A percentile compares a stretch with the other conserved stretches of the same genome.
phyloP scores from a whole-genome alignment of 2,329 filamentous ascomycete species.

The Nemania bipapillata region DNA sequence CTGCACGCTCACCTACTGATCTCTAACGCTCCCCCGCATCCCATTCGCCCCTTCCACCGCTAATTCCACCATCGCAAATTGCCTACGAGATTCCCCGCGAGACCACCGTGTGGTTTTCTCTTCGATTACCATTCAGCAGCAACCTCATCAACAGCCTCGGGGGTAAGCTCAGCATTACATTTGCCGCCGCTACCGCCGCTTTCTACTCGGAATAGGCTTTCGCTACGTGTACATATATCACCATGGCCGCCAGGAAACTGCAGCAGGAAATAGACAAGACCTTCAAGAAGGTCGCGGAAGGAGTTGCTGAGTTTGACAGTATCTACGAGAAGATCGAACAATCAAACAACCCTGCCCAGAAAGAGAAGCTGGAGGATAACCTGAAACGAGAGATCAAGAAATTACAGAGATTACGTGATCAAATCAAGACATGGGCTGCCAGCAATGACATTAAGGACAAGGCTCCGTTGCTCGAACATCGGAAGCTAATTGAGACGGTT shows the following conservation, averaged over 20 bases:
- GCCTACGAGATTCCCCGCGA: neutral
- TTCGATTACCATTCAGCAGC: neutral
- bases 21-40: neutral
- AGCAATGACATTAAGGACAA: conserved; percentile 99
- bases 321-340: conserved; percentile 99
- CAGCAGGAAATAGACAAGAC: conserved; percentile 99
- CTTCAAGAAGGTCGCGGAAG: conserved; percentile 98
- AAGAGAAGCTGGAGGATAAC: conserved; percentile 97
- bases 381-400: conserved; percentile 99
- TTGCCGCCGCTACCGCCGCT: neutral
- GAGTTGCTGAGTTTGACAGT: conserved; percentile 87
- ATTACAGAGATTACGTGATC: conserved; percentile 93
- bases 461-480: conserved; percentile 89
- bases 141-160: neutral
- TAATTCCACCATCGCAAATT: neutral
- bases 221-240: conserved; percentile 49
- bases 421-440: conserved; percentile 99
- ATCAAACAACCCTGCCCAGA: conserved; percentile 90
- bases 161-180: no score
- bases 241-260: conserved; percentile 94
- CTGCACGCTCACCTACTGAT: conserved; percentile 5
- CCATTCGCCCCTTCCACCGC: neutral
- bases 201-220: conserved; percentile 11
- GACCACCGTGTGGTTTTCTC: neutral
- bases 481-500: conserved; percentile 97